A percentile compares a stretch with the other conserved stretches of the same genome.
Evolutionary conservation across 768 basidiomycete species (phyloP).

Genomic region (Leccinum uliginosum): DNA sequence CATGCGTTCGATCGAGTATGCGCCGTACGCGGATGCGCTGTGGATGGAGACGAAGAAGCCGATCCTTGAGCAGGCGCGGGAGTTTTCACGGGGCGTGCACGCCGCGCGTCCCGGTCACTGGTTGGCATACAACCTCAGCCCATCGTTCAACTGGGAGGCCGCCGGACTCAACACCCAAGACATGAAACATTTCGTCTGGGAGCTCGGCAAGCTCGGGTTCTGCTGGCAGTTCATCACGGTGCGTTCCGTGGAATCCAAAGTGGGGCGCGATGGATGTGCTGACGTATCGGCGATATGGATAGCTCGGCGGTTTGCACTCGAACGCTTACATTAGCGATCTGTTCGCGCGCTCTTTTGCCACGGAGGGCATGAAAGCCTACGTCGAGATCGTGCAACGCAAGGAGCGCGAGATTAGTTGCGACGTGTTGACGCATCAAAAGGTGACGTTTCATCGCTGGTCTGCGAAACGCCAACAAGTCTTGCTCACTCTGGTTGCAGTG

Average conservation of each 20-base stretch:
- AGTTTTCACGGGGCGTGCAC: conserved; percentile 89
- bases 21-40: conserved; percentile 86
- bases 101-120: conserved; percentile 82
- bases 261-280: conserved; percentile 1
- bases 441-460: conserved; percentile 36
- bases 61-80: conserved; percentile 84
- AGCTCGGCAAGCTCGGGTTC: conserved; percentile 92
- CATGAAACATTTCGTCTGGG: conserved; percentile 89
- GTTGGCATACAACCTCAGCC: conserved; percentile 95
- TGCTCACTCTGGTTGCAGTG: conserved; percentile 49
- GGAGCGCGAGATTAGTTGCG: conserved; percentile 90
- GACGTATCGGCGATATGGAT: too few relatives aligned
- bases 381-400: conserved; percentile 90
- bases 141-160: conserved; percentile 92
- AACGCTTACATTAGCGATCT: conserved; percentile 95
- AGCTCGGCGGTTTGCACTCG: conserved; percentile 95
- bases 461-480: conserved; percentile 1
- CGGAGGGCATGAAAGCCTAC: conserved; percentile 99
- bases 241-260: conserved; percentile 25
- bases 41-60: conserved; percentile 99
- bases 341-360: conserved; percentile 84
- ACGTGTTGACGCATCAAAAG: conserved; percentile 97
- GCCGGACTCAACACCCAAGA: conserved; percentile 83
- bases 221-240: conserved; percentile 99
- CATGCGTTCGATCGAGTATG: conserved; percentile 87